Evolutionary conservation across 2,329 filamentous ascomycete species (phyloP).

Genomic region (Penicillium capsulatum): DNA sequence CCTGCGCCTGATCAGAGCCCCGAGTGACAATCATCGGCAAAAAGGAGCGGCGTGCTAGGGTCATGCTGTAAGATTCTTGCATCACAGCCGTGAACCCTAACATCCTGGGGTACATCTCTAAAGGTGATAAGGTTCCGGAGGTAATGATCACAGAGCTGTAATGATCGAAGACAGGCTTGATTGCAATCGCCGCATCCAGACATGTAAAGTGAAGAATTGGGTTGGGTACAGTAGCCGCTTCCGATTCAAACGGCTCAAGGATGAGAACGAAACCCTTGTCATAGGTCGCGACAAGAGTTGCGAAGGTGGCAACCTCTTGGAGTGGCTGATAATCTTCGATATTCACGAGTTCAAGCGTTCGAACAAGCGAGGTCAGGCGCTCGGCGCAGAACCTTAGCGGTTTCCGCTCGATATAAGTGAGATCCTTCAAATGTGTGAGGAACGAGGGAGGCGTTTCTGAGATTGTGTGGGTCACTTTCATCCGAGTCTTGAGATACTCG

Average conservation of each 20-base stretch:
- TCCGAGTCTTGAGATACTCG: constrained; percentile 94
- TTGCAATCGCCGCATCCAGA: constrained; percentile 93
- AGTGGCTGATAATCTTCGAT: constrained; percentile 97
- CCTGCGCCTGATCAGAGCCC: constrained; percentile 86
- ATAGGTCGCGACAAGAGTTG: constrained; percentile 91
- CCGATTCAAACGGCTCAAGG: constrained; percentile 94
- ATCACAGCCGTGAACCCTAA: constrained; percentile 87
- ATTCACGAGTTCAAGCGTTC: constrained; percentile 91
- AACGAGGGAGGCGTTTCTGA: constrained; percentile 96
- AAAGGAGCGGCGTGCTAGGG: constrained; percentile 88
- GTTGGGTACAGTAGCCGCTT: constrained; percentile 91
- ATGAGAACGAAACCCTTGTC: constrained; percentile 95
- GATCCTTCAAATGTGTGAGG: constrained; percentile 83
- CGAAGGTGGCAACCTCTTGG: constrained; percentile 96
- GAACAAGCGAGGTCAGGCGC: constrained; percentile 84
- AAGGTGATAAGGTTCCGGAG: constrained; percentile 89
- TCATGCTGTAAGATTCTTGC: constrained; percentile 97
- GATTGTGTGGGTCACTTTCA: constrained; percentile 97
- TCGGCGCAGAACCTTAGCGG: constrained; percentile 90
- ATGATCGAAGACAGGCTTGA: constrained; percentile 93
- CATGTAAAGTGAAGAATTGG: constrained; percentile 97
- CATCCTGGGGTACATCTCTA: constrained; percentile 99
- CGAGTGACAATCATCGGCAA: constrained; percentile 96
- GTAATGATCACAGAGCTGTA: constrained; percentile 99
- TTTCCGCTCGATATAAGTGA: constrained; percentile 97